phyloP scores from a whole-genome alignment of 768 basidiomycete species.

The Chalciporus pseudorubinellus region DNA sequence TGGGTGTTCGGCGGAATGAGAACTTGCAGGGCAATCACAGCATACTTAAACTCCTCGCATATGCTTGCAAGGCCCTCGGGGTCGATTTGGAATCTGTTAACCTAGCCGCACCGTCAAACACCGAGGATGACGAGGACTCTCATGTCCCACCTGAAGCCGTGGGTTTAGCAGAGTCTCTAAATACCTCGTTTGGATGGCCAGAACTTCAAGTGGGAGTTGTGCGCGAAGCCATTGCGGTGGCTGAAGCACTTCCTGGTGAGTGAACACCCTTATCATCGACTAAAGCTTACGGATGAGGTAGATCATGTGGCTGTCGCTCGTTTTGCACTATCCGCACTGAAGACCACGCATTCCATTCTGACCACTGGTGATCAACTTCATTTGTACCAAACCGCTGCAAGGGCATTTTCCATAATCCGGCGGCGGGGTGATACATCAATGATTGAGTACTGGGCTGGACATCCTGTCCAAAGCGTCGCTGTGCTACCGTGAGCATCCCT shows the following conservation, averaged over 20 bases:
- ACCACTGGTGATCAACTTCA: constrained; percentile 77
- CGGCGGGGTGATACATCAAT: constrained; percentile 71
- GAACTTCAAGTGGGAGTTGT: constrained; percentile 93
- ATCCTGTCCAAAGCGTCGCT: constrained; percentile 75
- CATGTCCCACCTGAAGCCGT: constrained; percentile 37
- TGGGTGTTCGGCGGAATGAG: constrained; percentile 74
- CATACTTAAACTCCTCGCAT: constrained; percentile 68
- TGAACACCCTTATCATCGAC: constrained; percentile 7
- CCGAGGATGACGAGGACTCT: constrained; percentile 21
- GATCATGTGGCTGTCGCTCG: constrained; percentile 85
- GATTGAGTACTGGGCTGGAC: constrained; percentile 86
- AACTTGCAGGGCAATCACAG: constrained; percentile 78
- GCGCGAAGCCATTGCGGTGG: constrained; percentile 87
- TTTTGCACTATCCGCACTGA: constrained; percentile 86
- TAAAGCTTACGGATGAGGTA: constrained; percentile 29
- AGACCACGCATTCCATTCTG: constrained; percentile 65
- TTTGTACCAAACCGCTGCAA: constrained; percentile 65
- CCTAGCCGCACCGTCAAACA: constrained; percentile 36
- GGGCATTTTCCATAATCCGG: constrained; percentile 71
- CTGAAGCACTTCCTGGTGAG: constrained; percentile 87
- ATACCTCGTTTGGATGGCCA: constrained; percentile 83
- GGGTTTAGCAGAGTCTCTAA: constrained; percentile 33
- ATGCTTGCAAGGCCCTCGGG: constrained; percentile 78
- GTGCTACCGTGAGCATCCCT: constrained; percentile 63
- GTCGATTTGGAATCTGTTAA: constrained; percentile 74